Conservation (phyloP, 164 flowering plant genomes). For the Liquidambar formosana region DNA sequence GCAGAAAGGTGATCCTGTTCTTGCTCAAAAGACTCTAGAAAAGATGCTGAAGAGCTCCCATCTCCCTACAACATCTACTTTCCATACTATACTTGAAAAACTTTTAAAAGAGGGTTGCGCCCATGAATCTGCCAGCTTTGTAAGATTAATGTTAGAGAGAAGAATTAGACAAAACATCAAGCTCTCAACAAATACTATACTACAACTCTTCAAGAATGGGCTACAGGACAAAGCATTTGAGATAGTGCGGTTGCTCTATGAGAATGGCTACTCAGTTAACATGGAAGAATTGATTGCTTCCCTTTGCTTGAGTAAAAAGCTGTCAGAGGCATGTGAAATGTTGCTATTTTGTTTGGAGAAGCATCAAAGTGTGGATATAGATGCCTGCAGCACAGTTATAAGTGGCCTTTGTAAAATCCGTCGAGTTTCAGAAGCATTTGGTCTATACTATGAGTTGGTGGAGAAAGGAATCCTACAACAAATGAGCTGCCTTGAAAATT, state of each 20-base stretch:
- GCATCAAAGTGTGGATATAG: constrained; percentile 33
- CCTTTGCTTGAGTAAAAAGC: constrained; percentile 41
- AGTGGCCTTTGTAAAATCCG: constrained; percentile 51
- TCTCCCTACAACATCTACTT: constrained; percentile 50
- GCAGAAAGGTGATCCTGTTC: constrained; percentile 39
- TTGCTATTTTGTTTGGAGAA: constrained; percentile 55
- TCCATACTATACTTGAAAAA: constrained; percentile 52
- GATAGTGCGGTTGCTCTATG: constrained; percentile 45
- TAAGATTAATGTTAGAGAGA: constrained; percentile 59
- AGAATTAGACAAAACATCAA: constrained; percentile 48
- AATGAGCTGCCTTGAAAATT: constrained; percentile 40
- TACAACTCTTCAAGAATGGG: constrained; percentile 38
- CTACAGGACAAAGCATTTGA: constrained; percentile 43
- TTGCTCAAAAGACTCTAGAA: constrained; percentile 58
- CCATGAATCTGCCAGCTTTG: constrained; percentile 50
- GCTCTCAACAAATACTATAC: constrained; percentile 52
- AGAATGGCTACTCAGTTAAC: constrained; percentile 51
- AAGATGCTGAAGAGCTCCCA: constrained; percentile 71
- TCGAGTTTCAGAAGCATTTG: constrained; percentile 59
- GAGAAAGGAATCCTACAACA: constrained; percentile 47
- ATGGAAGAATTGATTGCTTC: constrained; percentile 52
- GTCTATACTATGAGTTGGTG: constrained; percentile 55
- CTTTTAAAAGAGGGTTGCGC: constrained; percentile 44
- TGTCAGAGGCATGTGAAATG: constrained; percentile 47
- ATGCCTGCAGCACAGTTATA: constrained; percentile 39